Evolutionary conservation across 495 filamentous ascomycete genomes (phyloP), one percentile per base, ranked within the genome.

Genomic region (Pseudotulostoma volvatum): DNA sequence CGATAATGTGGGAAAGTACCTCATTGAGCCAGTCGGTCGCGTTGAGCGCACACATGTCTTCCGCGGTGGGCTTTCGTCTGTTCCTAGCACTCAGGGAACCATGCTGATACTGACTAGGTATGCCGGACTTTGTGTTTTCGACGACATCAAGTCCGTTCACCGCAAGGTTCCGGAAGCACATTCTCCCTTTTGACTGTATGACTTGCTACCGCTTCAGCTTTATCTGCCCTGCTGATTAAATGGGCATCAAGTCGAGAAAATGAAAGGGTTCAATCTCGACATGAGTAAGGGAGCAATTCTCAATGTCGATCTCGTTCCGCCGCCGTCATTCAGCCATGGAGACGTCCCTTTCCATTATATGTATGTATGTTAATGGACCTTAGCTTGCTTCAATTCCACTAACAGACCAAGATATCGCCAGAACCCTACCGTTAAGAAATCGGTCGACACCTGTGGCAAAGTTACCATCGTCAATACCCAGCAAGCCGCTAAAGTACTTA

Each of bases 31-130:
- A 7, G 63, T 90, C 1, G 90, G 84, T 1, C 59, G 70, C 20
- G 71, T 97, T 36, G 66, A 71, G 20, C 71, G 78, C 31, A 88
- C 84, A 7, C 86, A 96, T 66, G 75, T 88, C 16, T 96, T 90
- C 54, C 73, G 90, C 60, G 69, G 79, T 82, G 54, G 36, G 50
- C 35, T 18, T 28, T 5, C 23, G 11, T 28, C 23, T 28, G 23
- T 44, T 39, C 15, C 20, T 11, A 5, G 9, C 8, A 14, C 34
- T 5, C 5, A 11, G 23, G 11, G 15, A 4, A 2, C 40, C 36
- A 39, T 28, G 40, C 35, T 38, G 21, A 40, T 15, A 5, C 14
- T 9, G 37, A 7, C 0, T 20, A 68, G 65, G 57, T 7, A 64
- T 77, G 52, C 71, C 75, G 15, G 87, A 95, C 52, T 90, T 85